These are phyloP conservation scores for Lactarius psammicola DNA, from an alignment of 768 basidiomycete species.

Conservation along the genomic window DNA sequence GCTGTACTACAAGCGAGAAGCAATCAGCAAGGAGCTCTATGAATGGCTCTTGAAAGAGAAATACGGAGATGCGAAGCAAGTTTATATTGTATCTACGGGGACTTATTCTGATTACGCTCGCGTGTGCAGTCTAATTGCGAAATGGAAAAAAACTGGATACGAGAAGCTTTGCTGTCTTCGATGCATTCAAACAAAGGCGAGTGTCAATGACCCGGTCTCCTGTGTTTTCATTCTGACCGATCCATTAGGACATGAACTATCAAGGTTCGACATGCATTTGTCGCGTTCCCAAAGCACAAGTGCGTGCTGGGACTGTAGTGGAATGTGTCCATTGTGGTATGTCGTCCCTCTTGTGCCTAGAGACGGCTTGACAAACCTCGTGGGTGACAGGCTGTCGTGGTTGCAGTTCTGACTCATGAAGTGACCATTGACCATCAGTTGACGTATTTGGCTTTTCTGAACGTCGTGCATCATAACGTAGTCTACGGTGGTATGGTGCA, in stretches of 20 bases:
- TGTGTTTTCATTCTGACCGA: slow-evolving; percentile 7
- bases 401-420: slow-evolving; percentile 83
- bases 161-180: slow-evolving; percentile 97
- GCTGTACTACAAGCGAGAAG: slow-evolving; percentile 97
- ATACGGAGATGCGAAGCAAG: slow-evolving; percentile 94
- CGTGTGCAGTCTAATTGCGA: slow-evolving; percentile 78
- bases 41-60: slow-evolving; percentile 98
- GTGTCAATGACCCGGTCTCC: slow-evolving; percentile 21
- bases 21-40: slow-evolving; percentile 87
- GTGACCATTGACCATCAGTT: not conserved
- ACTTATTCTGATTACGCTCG: slow-evolving; percentile 1
- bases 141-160: slow-evolving; percentile 99
- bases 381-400: slow-evolving; percentile 76
- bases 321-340: slow-evolving; percentile 97
- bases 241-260: slow-evolving; percentile 92
- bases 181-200: slow-evolving; percentile 90
- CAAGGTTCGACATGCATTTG: slow-evolving; percentile 98
- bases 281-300: slow-evolving; percentile 91
- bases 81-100: slow-evolving; percentile 22
- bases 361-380: slow-evolving; percentile 21
- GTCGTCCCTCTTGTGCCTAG: slow-evolving; percentile 36
- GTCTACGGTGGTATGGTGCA: slow-evolving; percentile 3
- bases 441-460: not conserved
- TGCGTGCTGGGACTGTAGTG: slow-evolving; percentile 86
- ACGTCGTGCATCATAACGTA: not conserved